phyloP scores from a whole-genome alignment of 2,329 filamentous ascomycete genomes.

The Colletotrichum siamense region DNA sequence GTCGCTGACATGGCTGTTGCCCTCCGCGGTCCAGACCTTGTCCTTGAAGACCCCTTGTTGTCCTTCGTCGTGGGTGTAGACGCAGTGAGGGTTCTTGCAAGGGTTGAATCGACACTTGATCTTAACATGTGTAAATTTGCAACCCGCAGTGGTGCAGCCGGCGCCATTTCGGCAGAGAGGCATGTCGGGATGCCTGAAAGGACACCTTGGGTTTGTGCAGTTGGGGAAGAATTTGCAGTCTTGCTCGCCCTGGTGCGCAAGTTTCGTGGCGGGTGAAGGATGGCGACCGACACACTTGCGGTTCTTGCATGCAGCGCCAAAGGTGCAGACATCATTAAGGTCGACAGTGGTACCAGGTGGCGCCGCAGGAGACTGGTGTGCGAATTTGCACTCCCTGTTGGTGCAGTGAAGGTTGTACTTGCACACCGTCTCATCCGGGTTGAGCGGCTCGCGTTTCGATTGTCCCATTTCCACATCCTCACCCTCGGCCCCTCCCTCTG shows the following conservation, averaged over 20 bases:
- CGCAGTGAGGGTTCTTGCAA: slow-evolving; percentile 86
- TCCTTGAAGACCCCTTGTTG: slow-evolving; percentile 85
- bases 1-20: slow-evolving; percentile 78
- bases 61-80: slow-evolving; percentile 89
- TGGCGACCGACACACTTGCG: slow-evolving; percentile 91
- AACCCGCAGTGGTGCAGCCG: slow-evolving; percentile 80
- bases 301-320: slow-evolving; percentile 93
- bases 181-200: slow-evolving; percentile 88
- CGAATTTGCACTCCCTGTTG: slow-evolving; percentile 89
- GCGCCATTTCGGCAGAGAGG: slow-evolving; percentile 90
- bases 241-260: slow-evolving; percentile 80
- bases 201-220: slow-evolving; percentile 85
- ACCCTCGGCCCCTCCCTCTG: slow-evolving; percentile 41
- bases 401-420: slow-evolving; percentile 89
- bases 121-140: slow-evolving; percentile 88
- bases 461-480: slow-evolving; percentile 70
- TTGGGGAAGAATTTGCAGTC: slow-evolving; percentile 93
- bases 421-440: slow-evolving; percentile 75
- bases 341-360: slow-evolving; percentile 80
- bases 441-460: slow-evolving; percentile 57
- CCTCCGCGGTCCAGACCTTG: slow-evolving; percentile 85
- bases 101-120: slow-evolving; percentile 90
- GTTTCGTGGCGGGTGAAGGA: slow-evolving; percentile 84
- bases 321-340: slow-evolving; percentile 79
- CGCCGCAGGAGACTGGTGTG: slow-evolving; percentile 91